These are phyloP conservation scores for Ceratobasidium sp. DNA, from an alignment of 1,284 basidiomycete species.

Conservation along the genomic window DNA sequence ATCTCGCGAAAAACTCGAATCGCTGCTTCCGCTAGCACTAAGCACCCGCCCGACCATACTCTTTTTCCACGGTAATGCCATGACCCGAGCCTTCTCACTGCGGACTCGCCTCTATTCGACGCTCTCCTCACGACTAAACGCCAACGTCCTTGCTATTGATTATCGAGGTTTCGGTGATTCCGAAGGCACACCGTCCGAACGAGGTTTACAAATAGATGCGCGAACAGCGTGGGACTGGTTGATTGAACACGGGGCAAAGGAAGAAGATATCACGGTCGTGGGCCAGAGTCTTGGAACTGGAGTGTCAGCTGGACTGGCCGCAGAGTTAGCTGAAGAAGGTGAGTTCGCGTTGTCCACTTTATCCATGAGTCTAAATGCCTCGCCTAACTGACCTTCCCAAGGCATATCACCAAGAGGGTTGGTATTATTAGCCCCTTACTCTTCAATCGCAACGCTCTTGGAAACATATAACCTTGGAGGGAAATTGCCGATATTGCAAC, in stretches of 20 bases:
- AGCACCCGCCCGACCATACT: conserved; percentile 76
- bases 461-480: conserved; percentile 79
- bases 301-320: conserved; percentile 71
- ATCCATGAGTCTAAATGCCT: conserved; percentile 43
- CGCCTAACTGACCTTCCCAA: not conserved
- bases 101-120: conserved; percentile 72
- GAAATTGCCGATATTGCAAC: conserved; percentile 74
- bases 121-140: conserved; percentile 69
- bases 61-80: conserved; percentile 92
- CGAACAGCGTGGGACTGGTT: conserved; percentile 85
- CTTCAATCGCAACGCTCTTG: conserved; percentile 70
- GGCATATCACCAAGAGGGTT: conserved; percentile 64
- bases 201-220: conserved; percentile 80
- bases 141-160: conserved; percentile 86
- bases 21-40: conserved; percentile 60
- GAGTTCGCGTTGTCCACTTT: conserved; percentile 47
- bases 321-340: conserved; percentile 66
- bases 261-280: conserved; percentile 72
- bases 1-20: conserved; percentile 48
- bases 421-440: conserved; percentile 82
- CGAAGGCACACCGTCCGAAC: conserved; percentile 74
- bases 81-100: conserved; percentile 72
- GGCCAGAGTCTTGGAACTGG: conserved; percentile 89
- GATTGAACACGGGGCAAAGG: conserved; percentile 64
- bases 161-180: conserved; percentile 96